Evolutionary conservation across 2,329 filamentous ascomycete genomes (phyloP).

Genomic region (Fusarium metavorans): DNA sequence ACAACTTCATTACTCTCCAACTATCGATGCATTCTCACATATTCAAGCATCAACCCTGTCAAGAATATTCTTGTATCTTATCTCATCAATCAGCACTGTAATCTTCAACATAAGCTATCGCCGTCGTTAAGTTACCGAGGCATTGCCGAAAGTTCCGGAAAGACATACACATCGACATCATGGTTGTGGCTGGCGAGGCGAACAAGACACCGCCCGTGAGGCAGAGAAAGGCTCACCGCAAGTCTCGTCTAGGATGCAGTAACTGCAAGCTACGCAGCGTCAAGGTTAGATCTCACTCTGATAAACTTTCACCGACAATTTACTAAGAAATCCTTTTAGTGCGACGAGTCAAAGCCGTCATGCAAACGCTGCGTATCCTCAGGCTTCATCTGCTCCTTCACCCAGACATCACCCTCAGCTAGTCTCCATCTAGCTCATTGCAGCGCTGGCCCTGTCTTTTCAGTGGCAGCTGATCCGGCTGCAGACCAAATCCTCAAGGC

Average conservation of each 20-base stretch:
- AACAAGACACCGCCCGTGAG: conserved; percentile 21
- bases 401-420: conserved; percentile 30
- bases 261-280: conserved; percentile 68
- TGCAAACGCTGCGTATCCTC: conserved; percentile 62
- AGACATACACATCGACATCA: not conserved
- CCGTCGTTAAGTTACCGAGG: not conserved
- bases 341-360: conserved; percentile 63
- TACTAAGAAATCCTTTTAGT: conserved; percentile 52
- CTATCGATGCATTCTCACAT: not conserved
- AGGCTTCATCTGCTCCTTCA: conserved; percentile 63
- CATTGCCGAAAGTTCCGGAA: conserved; percentile 9
- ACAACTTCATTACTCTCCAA: not conserved
- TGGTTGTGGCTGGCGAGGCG: conserved; percentile 11
- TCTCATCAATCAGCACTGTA: not conserved
- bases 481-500: conserved; percentile 18
- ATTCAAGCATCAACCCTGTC: not conserved
- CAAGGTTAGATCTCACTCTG: conserved; percentile 54
- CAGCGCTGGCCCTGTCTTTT: conserved; percentile 23
- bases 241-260: conserved; percentile 65
- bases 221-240: conserved; percentile 58
- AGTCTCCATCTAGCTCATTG: conserved; percentile 39
- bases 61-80: not conserved
- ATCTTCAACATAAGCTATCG: not conserved
- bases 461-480: not conserved
- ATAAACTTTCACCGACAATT: not conserved